Evolutionary conservation across 164 flowering plant species (phyloP).

Genomic region (Liriodendron chinense): DNA sequence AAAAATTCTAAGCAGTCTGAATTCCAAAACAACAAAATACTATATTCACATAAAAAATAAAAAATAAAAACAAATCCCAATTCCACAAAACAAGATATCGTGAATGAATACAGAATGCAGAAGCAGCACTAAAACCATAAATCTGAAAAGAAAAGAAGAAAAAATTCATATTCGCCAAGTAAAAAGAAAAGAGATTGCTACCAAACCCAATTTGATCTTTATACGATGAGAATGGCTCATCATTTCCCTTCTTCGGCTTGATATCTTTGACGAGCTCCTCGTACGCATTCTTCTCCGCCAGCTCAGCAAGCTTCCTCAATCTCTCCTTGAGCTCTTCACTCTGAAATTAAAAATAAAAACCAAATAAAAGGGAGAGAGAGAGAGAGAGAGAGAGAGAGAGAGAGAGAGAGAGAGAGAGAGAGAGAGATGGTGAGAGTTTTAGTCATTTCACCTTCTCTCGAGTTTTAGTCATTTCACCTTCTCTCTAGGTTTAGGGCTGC

Average conservation of each 20-base stretch:
- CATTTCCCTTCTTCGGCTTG: conserved; percentile 40
- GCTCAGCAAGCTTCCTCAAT: conserved; percentile 59
- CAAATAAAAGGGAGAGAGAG: conserved; percentile 5
- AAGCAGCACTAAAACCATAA: background rate
- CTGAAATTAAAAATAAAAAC: conserved; percentile 24
- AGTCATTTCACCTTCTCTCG: conserved; percentile 60
- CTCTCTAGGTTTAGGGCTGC: conserved; percentile 78
- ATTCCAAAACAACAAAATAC: too few species aligned
- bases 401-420: background rate
- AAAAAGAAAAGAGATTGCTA: conserved; percentile 17
- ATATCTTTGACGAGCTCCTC: conserved; percentile 81
- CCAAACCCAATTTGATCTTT: conserved; percentile 92
- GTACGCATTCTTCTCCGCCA: conserved; percentile 70
- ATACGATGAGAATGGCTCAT: conserved; percentile 85
- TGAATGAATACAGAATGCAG: background rate
- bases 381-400: background rate
- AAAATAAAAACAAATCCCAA: too few species aligned
- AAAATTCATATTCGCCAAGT: background rate
- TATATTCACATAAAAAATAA: too few species aligned
- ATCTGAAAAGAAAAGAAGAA: background rate
- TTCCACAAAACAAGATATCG: background rate
- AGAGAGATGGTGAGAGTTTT: background rate
- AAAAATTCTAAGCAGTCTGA: too few species aligned
- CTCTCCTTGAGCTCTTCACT: conserved; percentile 80
- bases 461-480: conserved; percentile 41